These are phyloP conservation scores for Epichloe amarillans DNA, from an alignment of 2,329 filamentous ascomycete species.

Conservation along the genomic window DNA sequence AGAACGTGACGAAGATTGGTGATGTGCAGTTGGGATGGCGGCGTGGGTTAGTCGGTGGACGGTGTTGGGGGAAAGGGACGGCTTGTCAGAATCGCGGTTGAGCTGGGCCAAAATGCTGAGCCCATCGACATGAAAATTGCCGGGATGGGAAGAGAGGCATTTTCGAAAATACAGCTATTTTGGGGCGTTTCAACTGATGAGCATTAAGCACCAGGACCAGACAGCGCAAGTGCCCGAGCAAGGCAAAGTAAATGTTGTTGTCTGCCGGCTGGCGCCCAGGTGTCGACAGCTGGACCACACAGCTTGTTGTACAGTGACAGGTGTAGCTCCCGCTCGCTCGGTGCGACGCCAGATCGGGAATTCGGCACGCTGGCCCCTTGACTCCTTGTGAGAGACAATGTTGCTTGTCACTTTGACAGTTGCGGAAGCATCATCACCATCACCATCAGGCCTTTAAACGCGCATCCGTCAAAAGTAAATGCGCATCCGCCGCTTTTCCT, in stretches of 20 bases:
- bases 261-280: not conserved
- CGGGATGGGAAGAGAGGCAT: not conserved
- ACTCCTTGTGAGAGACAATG: not conserved
- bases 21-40: not conserved
- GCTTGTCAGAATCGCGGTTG: not conserved
- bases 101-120: not conserved
- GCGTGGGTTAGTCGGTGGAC: not conserved
- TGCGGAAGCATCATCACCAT: not conserved
- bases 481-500: too few species aligned
- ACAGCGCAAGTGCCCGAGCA: not conserved
- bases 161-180: not conserved
- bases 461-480: too few species aligned
- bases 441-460: too few species aligned
- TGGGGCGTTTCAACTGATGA: not conserved
- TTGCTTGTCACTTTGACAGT: not conserved
- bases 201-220: not conserved
- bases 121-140: not conserved
- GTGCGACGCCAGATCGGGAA: constrained; percentile 1
- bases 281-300: not conserved
- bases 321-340: not conserved
- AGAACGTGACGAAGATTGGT: not conserved
- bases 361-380: not conserved
- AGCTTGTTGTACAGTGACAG: not conserved
- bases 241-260: too few species aligned
- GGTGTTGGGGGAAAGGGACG: not conserved